These are phyloP conservation scores for Neurospora terricola DNA, from an alignment of 495 filamentous ascomycete species.

Conservation along the genomic window DNA sequence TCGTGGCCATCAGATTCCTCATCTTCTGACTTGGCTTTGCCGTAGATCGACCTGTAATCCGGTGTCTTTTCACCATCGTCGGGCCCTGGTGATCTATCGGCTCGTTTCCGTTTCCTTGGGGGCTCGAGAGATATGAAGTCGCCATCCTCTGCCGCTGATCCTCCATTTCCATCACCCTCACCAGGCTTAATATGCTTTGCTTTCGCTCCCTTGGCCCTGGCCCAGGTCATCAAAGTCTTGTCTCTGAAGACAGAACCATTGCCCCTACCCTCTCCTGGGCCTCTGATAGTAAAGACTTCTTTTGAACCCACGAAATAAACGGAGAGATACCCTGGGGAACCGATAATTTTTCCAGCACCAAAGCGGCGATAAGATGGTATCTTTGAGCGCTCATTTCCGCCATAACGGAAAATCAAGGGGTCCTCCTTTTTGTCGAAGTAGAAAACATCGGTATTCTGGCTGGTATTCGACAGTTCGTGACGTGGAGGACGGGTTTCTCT, in stretches of 20 bases:
- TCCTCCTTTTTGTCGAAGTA: slow-evolving; percentile 35
- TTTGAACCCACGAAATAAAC: slow-evolving; percentile 24
- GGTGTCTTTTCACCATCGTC: slow-evolving; percentile 36
- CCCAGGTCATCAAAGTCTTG: slow-evolving; percentile 19
- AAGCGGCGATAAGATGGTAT: slow-evolving; percentile 33
- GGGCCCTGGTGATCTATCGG: slow-evolving; percentile 9
- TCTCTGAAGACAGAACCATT: slow-evolving; percentile 28
- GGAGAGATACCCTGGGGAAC: slow-evolving; percentile 23
- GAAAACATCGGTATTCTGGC: slow-evolving; percentile 17
- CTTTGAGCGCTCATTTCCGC: slow-evolving; percentile 27
- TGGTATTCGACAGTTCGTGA: neutral
- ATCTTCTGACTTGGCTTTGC: slow-evolving; percentile 41
- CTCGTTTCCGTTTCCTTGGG: slow-evolving; percentile 32
- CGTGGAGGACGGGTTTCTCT: neutral
- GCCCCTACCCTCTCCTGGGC: slow-evolving; percentile 10
- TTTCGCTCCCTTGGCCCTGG: slow-evolving; percentile 14
- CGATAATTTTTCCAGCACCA: slow-evolving; percentile 31
- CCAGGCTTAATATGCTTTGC: slow-evolving; percentile 19
- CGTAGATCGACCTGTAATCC: slow-evolving; percentile 63
- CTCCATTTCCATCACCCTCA: neutral
- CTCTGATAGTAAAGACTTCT: slow-evolving; percentile 27
- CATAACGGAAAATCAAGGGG: slow-evolving; percentile 33
- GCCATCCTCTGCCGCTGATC: slow-evolving; percentile 7
- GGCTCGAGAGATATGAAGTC: slow-evolving; percentile 29
- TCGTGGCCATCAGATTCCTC: slow-evolving; percentile 32